phyloP scores from a whole-genome alignment of 2,329 filamentous ascomycete species.

The Clonostachys solani region DNA sequence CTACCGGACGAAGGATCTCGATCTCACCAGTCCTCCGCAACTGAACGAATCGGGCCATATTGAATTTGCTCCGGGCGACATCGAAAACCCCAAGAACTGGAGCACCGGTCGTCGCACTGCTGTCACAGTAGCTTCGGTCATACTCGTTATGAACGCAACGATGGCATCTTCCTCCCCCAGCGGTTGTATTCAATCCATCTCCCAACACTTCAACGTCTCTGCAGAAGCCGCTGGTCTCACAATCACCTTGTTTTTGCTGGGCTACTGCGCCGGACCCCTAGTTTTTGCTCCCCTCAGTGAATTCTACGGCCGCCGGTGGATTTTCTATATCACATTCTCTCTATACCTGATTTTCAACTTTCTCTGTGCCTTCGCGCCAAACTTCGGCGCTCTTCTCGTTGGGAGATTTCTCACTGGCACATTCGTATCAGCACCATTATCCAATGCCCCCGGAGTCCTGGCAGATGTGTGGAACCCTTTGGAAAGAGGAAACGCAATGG shows the following conservation, averaged over 20 bases:
- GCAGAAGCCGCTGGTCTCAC: constrained; percentile 40
- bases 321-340: constrained; percentile 45
- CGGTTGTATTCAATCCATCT: constrained; percentile 22
- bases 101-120: constrained; percentile 27
- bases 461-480: constrained; percentile 49
- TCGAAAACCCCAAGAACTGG: constrained; percentile 48
- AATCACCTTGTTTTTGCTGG: constrained; percentile 50
- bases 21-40: background rate
- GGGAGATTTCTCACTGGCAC: constrained; percentile 52
- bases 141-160: constrained; percentile 50
- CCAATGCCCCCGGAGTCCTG: constrained; percentile 44
- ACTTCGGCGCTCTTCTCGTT: constrained; percentile 45
- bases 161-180: constrained; percentile 35
- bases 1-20: background rate
- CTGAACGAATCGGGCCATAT: constrained; percentile 2
- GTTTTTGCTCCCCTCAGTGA: constrained; percentile 54
- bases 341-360: constrained; percentile 46
- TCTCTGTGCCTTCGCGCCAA: constrained; percentile 49
- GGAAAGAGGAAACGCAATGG: constrained; percentile 49
- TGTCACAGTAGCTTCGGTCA: constrained; percentile 33
- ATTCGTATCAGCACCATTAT: constrained; percentile 45
- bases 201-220: constrained; percentile 36
- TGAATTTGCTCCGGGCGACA: constrained; percentile 43
- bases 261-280: constrained; percentile 54
- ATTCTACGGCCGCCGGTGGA: constrained; percentile 49